Evolutionary conservation across 2,329 filamentous ascomycete species (phyloP), one percentile per base, ranked within the genome.

Genomic region (Thelonectria olida): DNA sequence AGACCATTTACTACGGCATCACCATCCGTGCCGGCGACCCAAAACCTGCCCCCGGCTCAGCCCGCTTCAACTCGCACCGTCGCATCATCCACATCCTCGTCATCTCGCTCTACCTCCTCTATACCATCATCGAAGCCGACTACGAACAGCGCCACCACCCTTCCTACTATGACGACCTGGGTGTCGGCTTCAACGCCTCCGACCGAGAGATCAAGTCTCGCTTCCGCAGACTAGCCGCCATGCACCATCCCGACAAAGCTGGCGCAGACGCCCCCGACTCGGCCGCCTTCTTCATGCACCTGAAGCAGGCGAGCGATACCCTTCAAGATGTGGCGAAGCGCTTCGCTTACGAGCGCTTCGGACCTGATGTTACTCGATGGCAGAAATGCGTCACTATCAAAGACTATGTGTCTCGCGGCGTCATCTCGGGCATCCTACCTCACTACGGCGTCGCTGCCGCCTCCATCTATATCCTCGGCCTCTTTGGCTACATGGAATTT

Each of bases 121-220:
- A 97, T 83, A 97, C 93, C 47, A 88, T 98, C 71, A 96, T 94
- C 80, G 95, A 98, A 80, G 91, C 93, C 72, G 92, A 97, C 83
- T 88, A 92, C 80, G 88, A 92, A 65, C 84, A 97, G 25, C 90
- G 88, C 64, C 81, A 84, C 44, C 81, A 84, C 1, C 88, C 90
- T 17, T 89, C 92, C 76, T 97, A 91, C 80, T 98, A 97, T 80
- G 82, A 86, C 47, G 85, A 90, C 65, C 86, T 99, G 0, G 88
- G 88, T 34, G 85, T 97, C 1, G 82, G 89, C 12, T 83, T 90
- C 36, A 77, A 85, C 58, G 90, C 91, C 10, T 84, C 86, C 54
- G 93, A 97, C 54, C 87, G 87, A 69, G 88, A 90, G 12, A 86
- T 99, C 74, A 96, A 96, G 78, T 90, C 90, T 20, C 88, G 89